Conservation (phyloP, 179 eudicot species). For the Dionaea muscipula region DNA sequence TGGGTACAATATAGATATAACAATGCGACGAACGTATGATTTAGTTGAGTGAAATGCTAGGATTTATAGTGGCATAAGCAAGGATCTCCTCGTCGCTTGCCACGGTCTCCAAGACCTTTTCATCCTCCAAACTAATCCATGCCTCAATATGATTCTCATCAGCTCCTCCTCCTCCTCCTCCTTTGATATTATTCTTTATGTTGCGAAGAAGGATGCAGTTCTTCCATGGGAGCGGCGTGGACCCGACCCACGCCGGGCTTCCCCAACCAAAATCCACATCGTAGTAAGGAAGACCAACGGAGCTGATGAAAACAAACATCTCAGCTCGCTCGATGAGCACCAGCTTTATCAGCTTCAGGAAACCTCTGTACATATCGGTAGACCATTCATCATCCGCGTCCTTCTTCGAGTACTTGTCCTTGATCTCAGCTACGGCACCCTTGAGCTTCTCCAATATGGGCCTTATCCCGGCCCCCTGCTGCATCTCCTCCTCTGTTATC, state of each 20-base stretch:
- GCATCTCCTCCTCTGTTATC: not conserved
- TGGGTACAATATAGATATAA: too few species aligned
- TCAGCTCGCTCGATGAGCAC: not conserved
- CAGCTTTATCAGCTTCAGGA: conserved; percentile 3
- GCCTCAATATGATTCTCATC: conserved; percentile 23
- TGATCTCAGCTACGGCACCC: not conserved
- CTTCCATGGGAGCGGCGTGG: conserved; percentile 22
- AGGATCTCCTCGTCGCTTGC: conserved; percentile 24
- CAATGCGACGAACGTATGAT: too few species aligned
- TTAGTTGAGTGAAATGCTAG: conserved; percentile 10
- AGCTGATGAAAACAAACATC: conserved; percentile 13
- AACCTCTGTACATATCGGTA: not conserved
- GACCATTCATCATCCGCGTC: conserved; percentile 8
- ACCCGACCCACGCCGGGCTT: conserved; percentile 25
- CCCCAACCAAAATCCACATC: conserved; percentile 37
- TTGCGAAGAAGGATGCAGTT: conserved; percentile 18
- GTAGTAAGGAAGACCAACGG: conserved; percentile 19
- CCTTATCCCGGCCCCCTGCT: not conserved
- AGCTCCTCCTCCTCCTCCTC: too few species aligned
- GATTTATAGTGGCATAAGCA: conserved; percentile 22
- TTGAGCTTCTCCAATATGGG: not conserved
- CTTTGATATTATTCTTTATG: conserved; percentile 14
- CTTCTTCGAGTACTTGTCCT: not conserved
- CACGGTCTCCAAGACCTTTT: conserved; percentile 21
- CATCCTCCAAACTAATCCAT: conserved; percentile 26